Base-by-base conservation (phyloP, 768 basidiomycete species). In the Mycena metata region DNA sequence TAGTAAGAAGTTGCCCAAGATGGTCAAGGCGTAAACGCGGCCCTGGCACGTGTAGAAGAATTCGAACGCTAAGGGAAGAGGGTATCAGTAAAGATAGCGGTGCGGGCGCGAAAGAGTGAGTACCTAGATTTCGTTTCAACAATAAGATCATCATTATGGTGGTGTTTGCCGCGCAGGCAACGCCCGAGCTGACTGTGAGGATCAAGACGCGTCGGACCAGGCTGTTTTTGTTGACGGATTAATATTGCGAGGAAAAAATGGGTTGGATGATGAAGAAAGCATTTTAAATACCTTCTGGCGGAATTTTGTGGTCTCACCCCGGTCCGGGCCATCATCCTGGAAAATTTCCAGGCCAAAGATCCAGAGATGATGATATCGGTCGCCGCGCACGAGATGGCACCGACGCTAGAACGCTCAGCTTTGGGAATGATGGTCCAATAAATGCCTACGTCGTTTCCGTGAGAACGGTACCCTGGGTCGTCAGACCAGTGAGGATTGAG, bases 141-240 rank as follows among this genome's bases (percentile, higher is more conserved):
- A 68, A 36, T 13, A 68, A 21, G 3, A 62, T 57, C 46, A 68
- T 61, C 43, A 57, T 58, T 0, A 62, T 12, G 23, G 62, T 23
- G 10, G 66, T 68, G 46, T 41, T 68, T 0, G 19, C 11, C 11
- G 66, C 66, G 17, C 43, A 42, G 17, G 62, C n/a, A 9, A 45
- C 46, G 3, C 66, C 66, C 21, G 66, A 62, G 46, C 51, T 41
- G 60, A 68, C 39, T 9, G 21, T 57, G 9, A 68, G 60, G 6
- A 62, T 35, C 21, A 50, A 16, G 13, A 57, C 62, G 30, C 55
- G 42, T 11, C 54, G 46, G 0, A 68, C 17, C 1, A 68, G 19
- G 19, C 60, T 68, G 45, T 5, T 3, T 10, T 23, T 36, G 12
- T 35, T 16, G 12, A 36, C 12, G 6, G 7, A 36, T 36, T 36